Conservation (phyloP, 352 stramenopile genomes). For the Halophytophthora polymorphica region DNA sequence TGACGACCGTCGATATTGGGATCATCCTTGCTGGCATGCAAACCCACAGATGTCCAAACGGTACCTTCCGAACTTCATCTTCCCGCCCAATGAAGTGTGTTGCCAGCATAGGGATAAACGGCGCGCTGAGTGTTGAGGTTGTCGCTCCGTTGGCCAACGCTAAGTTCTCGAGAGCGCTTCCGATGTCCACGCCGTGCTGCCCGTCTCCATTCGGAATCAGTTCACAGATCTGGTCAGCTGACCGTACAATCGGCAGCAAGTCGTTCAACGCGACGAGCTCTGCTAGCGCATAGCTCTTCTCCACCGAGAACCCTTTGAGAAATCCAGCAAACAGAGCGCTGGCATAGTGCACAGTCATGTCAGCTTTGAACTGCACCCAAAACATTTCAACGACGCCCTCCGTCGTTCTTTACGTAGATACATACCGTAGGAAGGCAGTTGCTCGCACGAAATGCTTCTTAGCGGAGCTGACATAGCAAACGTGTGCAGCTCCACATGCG, state of each 20-base stretch:
- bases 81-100: constrained; percentile 55
- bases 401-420: not conserved
- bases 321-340: constrained; percentile 53
- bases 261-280: constrained; percentile 46
- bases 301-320: constrained; percentile 34
- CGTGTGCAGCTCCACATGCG: constrained; percentile 36
- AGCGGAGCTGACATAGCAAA: constrained; percentile 57
- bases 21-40: not conserved
- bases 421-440: constrained; percentile 50
- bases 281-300: constrained; percentile 35
- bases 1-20: not conserved
- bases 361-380: constrained; percentile 1
- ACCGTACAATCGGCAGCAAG: constrained; percentile 21
- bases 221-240: constrained; percentile 29
- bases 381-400: not conserved
- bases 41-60: not conserved
- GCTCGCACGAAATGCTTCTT: constrained; percentile 32
- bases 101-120: constrained; percentile 56
- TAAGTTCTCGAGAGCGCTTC: constrained; percentile 4
- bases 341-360: constrained; percentile 5
- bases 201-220: constrained; percentile 20
- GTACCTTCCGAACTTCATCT: constrained; percentile 41
- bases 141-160: constrained; percentile 15
- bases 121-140: constrained; percentile 33
- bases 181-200: constrained; percentile 20